Percentiles rank a stretch among this genome's conserved stretches.
Conservation (phyloP, 2,329 filamentous ascomycete species). For the Aspergillus brasiliensis region DNA sequence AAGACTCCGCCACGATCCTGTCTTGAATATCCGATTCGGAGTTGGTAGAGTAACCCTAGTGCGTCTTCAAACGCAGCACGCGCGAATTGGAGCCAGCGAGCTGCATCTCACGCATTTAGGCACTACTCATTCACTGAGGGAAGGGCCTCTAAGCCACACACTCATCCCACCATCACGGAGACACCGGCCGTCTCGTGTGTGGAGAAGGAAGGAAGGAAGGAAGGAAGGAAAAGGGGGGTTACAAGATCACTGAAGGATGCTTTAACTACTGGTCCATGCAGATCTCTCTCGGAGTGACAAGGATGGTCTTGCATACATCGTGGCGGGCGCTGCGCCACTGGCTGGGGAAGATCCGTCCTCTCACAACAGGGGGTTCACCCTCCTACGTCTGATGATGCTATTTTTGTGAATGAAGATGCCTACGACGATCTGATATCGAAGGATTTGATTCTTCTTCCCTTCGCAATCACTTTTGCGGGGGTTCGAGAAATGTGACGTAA, state of each 20-base stretch:
- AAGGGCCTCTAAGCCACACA: background rate
- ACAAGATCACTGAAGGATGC: background rate
- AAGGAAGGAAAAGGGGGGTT: background rate
- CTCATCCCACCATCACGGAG: background rate
- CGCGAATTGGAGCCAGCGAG: too few relatives aligned
- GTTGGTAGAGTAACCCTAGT: background rate
- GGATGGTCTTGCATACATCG: background rate
- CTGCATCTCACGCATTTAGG: background rate
- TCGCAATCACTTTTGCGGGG: background rate
- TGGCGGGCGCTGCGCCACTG: constrained; percentile 14
- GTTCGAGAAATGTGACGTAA: background rate
- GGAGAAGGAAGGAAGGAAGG: background rate
- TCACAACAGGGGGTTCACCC: background rate
- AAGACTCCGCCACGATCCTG: background rate
- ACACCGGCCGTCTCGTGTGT: background rate
- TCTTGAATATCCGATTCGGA: background rate
- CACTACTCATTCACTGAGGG: background rate
- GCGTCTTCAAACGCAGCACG: too few relatives aligned
- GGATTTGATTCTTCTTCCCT: too few relatives aligned
- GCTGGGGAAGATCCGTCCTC: background rate
- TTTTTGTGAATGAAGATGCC: constrained; percentile 1
- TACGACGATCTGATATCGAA: background rate
- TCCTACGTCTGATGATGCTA: background rate
- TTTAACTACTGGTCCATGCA: constrained; percentile 9
- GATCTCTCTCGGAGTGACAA: background rate